phyloP scores from a whole-genome alignment of 352 stramenopile genomes.

The Globisporangium recalcitrans region DNA sequence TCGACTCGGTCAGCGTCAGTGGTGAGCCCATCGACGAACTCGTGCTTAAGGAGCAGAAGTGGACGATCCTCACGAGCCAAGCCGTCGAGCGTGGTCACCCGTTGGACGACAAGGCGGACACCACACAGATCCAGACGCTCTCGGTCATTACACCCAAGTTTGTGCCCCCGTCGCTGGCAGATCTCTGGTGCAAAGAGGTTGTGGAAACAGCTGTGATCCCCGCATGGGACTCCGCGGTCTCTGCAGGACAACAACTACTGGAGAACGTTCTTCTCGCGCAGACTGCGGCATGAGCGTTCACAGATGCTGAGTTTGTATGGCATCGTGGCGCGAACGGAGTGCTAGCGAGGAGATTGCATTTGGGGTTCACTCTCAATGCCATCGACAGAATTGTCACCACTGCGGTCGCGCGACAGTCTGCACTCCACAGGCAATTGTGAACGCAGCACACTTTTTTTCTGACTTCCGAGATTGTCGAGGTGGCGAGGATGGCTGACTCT shows the following conservation, averaged over 20 bases:
- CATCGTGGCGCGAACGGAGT: too few relatives aligned
- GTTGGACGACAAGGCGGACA: background rate
- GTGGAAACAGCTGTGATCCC: background rate
- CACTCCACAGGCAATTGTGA: too few relatives aligned
- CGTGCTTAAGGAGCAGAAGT: background rate
- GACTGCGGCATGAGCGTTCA: too few relatives aligned
- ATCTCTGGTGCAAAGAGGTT: background rate
- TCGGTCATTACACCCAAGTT: background rate
- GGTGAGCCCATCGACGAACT: background rate
- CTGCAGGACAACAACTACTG: background rate
- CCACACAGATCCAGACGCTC: background rate
- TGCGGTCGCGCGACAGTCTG: too few relatives aligned
- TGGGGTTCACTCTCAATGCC: too few relatives aligned
- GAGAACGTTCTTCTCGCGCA: background rate
- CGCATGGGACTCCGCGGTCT: background rate
- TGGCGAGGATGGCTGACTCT: too few relatives aligned
- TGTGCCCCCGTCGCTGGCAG: background rate
- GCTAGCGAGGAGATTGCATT: too few relatives aligned
- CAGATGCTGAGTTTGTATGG: too few relatives aligned
- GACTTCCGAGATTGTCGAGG: too few relatives aligned
- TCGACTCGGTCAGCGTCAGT: background rate
- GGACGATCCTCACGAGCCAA: background rate
- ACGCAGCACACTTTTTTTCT: too few relatives aligned
- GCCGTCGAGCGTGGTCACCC: background rate
- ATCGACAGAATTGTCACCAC: too few relatives aligned